A percentile compares a stretch with the other conserved stretches of the same genome.
phyloP scores from a whole-genome alignment of 2,329 filamentous ascomycete species.

The Coniochaeta sp. region DNA sequence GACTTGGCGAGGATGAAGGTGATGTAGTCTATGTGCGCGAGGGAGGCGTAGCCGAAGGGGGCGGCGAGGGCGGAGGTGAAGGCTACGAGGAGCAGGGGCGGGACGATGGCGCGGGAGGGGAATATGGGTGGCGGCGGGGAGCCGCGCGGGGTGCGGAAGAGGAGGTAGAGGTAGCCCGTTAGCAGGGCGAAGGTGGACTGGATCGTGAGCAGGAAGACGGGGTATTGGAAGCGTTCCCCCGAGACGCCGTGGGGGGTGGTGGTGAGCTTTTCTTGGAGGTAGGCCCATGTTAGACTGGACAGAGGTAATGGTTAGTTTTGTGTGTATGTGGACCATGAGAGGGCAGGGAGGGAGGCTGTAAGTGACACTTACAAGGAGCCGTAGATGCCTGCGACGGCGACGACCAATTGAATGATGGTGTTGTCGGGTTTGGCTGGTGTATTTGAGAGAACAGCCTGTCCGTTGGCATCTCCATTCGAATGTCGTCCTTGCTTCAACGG shows the following conservation, averaged over 20 bases:
- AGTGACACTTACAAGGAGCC: slow-evolving; percentile 71
- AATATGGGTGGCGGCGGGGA: slow-evolving; percentile 58
- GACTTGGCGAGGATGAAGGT: slow-evolving; percentile 96
- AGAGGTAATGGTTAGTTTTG: background rate
- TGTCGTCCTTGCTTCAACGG: slow-evolving; percentile 9
- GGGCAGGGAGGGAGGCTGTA: background rate
- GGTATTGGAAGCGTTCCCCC: slow-evolving; percentile 73
- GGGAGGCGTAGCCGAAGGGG: slow-evolving; percentile 90
- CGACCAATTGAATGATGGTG: slow-evolving; percentile 66
- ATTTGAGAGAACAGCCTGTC: slow-evolving; percentile 1
- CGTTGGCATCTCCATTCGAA: slow-evolving; percentile 18
- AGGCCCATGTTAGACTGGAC: slow-evolving; percentile 80
- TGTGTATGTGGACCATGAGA: too few relatives aligned
- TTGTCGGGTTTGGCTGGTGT: slow-evolving; percentile 29
- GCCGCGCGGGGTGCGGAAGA: slow-evolving; percentile 49
- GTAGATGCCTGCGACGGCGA: slow-evolving; percentile 93
- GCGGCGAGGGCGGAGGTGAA: slow-evolving; percentile 81
- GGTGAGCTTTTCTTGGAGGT: slow-evolving; percentile 94
- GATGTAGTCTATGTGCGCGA: slow-evolving; percentile 94
- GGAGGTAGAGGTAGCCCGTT: slow-evolving; percentile 76
- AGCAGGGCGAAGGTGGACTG: slow-evolving; percentile 84
- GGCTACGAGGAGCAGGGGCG: slow-evolving; percentile 76
- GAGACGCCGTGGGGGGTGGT: slow-evolving; percentile 73
- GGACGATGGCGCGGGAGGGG: slow-evolving; percentile 65
- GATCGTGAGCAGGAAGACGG: slow-evolving; percentile 92